Conservation (phyloP, 2,329 filamentous ascomycete species). For the Hypoxylon sp. region DNA sequence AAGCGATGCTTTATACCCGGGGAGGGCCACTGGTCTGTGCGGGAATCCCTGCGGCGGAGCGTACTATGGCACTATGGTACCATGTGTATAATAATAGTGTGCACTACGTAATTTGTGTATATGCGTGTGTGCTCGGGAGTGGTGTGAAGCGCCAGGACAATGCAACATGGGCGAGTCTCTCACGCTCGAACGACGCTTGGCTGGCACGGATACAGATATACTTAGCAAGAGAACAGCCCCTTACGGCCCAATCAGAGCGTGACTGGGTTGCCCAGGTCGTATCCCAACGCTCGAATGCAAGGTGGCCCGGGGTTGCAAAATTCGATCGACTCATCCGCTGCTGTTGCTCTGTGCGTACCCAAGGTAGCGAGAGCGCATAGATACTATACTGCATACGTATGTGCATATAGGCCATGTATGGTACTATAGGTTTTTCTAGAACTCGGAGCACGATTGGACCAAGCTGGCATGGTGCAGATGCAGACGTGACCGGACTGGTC, state of each 20-base stretch:
- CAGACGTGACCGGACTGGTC: conserved; percentile 31
- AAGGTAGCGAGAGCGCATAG: conserved; percentile 20
- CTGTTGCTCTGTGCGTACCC: no score
- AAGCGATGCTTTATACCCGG: conserved; percentile 24
- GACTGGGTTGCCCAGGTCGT: conserved; percentile 13
- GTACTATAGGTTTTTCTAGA: conserved; percentile 39
- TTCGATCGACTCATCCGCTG: conserved; percentile 35
- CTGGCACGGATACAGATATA: conserved; percentile 17
- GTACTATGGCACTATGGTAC: no score
- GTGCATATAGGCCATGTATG: conserved; percentile 33
- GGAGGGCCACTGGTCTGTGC: conserved; percentile 23
- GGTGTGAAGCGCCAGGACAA: conserved; percentile 22
- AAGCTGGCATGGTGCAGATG: conserved; percentile 36
- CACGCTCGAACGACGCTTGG: conserved; percentile 23
- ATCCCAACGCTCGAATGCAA: conserved; percentile 26
- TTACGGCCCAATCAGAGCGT: conserved; percentile 18
- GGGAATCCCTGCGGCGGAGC: conserved; percentile 26
- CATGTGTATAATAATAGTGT: conserved; percentile 22
- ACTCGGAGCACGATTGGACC: conserved; percentile 35
- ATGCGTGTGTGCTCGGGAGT: conserved; percentile 12
- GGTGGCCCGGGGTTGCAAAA: conserved; percentile 30
- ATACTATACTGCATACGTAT: conserved; percentile 11
- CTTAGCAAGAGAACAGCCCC: conserved; percentile 7
- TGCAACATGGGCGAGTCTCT: conserved; percentile 15
- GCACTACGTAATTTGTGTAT: conserved; percentile 34